Conservation (phyloP, 2,329 filamentous ascomycete genomes). For the Leptographium flavum region DNA sequence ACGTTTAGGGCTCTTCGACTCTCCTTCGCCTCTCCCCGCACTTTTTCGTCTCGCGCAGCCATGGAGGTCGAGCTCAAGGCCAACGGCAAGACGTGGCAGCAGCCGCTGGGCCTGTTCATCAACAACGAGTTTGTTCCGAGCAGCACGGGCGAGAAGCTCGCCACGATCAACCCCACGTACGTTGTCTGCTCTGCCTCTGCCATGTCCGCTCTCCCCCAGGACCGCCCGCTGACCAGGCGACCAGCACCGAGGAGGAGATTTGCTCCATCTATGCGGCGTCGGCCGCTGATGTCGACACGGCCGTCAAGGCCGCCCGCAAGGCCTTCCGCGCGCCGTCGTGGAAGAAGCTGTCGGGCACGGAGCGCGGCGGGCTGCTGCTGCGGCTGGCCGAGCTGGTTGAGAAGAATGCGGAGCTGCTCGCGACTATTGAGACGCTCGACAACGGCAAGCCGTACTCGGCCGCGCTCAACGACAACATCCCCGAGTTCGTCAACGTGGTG, state of each 20-base stretch:
- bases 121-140: conserved; percentile 67
- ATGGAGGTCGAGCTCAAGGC: conserved; percentile 49
- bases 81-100: conserved; percentile 57
- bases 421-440: conserved; percentile 56
- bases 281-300: conserved; percentile 51
- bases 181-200: too few relatives aligned
- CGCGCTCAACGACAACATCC: conserved; percentile 49
- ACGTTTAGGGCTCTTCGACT: too few relatives aligned
- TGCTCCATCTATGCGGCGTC: conserved; percentile 56
- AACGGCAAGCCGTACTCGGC: conserved; percentile 65
- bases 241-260: conserved; percentile 48
- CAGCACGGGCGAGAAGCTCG: conserved; percentile 48
- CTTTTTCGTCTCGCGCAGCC: neutral
- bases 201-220: too few relatives aligned
- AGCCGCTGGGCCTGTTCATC: conserved; percentile 70
- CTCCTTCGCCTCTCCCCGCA: too few relatives aligned
- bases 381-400: conserved; percentile 58
- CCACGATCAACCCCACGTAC: conserved; percentile 56
- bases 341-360: conserved; percentile 51
- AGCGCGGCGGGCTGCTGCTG: conserved; percentile 53
- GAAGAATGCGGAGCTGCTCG: conserved; percentile 37
- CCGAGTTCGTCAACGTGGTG: conserved; percentile 30
- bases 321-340: conserved; percentile 55
- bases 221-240: neutral
- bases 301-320: conserved; percentile 53